Evolutionary conservation across 2,329 filamentous ascomycete species (phyloP).

Genomic region (Rachicladosporium sp.): DNA sequence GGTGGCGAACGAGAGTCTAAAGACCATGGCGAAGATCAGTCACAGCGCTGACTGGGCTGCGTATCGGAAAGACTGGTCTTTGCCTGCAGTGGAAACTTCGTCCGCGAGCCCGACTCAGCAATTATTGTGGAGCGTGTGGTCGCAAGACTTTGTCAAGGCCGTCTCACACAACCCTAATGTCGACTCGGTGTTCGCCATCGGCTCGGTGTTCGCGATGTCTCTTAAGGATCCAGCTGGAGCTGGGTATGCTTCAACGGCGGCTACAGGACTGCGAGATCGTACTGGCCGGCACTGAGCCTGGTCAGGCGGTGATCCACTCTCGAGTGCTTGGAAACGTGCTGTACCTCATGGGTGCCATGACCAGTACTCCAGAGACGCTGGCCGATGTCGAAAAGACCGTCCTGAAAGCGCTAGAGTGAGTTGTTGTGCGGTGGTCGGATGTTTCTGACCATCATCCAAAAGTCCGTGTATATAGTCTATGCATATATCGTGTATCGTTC

Average conservation of each 20-base stretch:
- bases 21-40: constrained; percentile 48
- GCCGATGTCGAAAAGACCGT: constrained; percentile 29
- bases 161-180: constrained; percentile 48
- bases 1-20: constrained; percentile 58
- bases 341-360: constrained; percentile 49
- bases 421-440: not conserved
- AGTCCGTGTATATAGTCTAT: not conserved
- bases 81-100: constrained; percentile 5
- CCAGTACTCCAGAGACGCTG: constrained; percentile 32
- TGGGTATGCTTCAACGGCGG: constrained; percentile 47
- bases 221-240: constrained; percentile 36
- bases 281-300: constrained; percentile 22
- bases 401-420: constrained; percentile 17
- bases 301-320: constrained; percentile 40
- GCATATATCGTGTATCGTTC: not conserved
- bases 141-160: constrained; percentile 42
- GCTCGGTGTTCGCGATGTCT: constrained; percentile 59
- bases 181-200: constrained; percentile 58
- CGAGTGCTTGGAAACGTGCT: constrained; percentile 49
- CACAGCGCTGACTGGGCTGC: constrained; percentile 42
- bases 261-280: constrained; percentile 42
- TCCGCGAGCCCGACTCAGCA: constrained; percentile 9
- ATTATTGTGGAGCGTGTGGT: constrained; percentile 58
- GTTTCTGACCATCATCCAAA: not conserved
- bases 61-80: constrained; percentile 39